A percentile compares a stretch with the other conserved stretches of the same genome.
Conservation (phyloP, 2,329 filamentous ascomycete species). For the Akanthomyces muscarius region DNA sequence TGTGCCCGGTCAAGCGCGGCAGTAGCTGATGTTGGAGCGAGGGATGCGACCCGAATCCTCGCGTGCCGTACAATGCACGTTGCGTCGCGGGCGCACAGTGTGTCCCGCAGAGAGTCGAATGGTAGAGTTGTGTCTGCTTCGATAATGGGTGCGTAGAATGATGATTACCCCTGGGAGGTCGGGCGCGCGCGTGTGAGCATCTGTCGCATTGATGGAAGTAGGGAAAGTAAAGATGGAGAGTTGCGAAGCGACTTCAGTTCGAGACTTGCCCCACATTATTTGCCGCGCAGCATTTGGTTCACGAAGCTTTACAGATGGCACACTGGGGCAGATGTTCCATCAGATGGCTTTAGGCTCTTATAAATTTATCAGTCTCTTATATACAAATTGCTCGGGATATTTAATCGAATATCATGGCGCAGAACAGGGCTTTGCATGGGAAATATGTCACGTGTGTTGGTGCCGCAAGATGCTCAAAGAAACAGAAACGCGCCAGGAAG, state of each 20-base stretch:
- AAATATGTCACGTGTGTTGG: too few species aligned
- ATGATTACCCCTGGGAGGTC: neutral
- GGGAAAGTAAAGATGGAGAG: neutral
- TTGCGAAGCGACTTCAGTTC: neutral
- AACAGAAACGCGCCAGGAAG: too few species aligned
- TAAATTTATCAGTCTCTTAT: too few species aligned
- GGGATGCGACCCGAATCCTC: neutral
- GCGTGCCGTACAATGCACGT: neutral
- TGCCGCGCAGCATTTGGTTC: neutral
- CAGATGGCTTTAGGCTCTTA: too few species aligned
- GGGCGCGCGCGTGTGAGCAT: neutral
- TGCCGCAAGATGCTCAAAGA: too few species aligned
- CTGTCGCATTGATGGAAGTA: conserved; percentile 5
- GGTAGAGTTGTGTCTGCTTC: neutral
- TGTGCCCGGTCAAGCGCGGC: neutral
- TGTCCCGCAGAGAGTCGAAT: neutral
- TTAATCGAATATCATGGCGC: too few species aligned
- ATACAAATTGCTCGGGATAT: too few species aligned
- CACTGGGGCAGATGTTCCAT: neutral
- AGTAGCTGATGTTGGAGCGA: neutral
- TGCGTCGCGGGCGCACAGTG: neutral
- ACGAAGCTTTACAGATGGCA: neutral
- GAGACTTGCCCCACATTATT: neutral
- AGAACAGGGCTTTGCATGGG: too few species aligned
- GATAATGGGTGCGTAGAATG: neutral